Percentiles rank a stretch among this genome's conserved stretches.
Evolutionary conservation across 768 basidiomycete genomes (phyloP).

Genomic region (Boletellus ananas): DNA sequence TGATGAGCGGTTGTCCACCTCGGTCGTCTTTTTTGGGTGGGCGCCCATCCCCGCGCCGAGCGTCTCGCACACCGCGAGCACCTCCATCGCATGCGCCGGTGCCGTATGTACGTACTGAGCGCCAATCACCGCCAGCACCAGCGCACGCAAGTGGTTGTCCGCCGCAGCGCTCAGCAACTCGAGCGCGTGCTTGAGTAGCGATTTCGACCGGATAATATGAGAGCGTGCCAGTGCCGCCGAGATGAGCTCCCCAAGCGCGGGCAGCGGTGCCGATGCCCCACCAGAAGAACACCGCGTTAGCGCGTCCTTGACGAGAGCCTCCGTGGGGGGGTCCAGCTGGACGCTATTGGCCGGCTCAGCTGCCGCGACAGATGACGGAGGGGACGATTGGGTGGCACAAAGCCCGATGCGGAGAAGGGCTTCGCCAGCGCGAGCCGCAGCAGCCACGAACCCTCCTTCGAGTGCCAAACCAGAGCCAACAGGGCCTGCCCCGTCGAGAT

Average conservation of each 20-base stretch:
- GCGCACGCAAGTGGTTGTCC: slow-evolving; percentile 71
- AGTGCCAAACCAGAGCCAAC: slow-evolving; percentile 20
- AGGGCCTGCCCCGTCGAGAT: slow-evolving; percentile 35
- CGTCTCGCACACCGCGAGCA: slow-evolving; percentile 65
- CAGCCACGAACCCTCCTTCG: slow-evolving; percentile 39
- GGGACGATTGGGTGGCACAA: slow-evolving; percentile 4
- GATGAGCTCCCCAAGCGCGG: slow-evolving; percentile 12
- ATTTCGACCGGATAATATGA: slow-evolving; percentile 30
- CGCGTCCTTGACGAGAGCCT: slow-evolving; percentile 24
- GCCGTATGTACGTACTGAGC: slow-evolving; percentile 72
- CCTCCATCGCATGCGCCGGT: slow-evolving; percentile 60
- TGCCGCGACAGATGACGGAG: not conserved
- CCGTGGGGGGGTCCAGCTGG: slow-evolving; percentile 16
- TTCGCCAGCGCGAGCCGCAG: slow-evolving; percentile 51
- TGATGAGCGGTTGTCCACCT: not conserved
- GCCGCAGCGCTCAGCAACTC: slow-evolving; percentile 52
- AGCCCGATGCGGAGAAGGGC: slow-evolving; percentile 50
- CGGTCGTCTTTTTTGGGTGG: slow-evolving; percentile 21
- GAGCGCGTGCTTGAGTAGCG: slow-evolving; percentile 56
- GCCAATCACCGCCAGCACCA: slow-evolving; percentile 63
- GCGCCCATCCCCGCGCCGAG: slow-evolving; percentile 67
- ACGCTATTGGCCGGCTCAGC: slow-evolving; percentile 2
- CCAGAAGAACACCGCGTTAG: slow-evolving; percentile 22
- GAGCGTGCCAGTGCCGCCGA: slow-evolving; percentile 19
- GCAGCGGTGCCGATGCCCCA: slow-evolving; percentile 16